phyloP scores from a whole-genome alignment of 352 stramenopile species.

The Globisporangium barbulae region DNA sequence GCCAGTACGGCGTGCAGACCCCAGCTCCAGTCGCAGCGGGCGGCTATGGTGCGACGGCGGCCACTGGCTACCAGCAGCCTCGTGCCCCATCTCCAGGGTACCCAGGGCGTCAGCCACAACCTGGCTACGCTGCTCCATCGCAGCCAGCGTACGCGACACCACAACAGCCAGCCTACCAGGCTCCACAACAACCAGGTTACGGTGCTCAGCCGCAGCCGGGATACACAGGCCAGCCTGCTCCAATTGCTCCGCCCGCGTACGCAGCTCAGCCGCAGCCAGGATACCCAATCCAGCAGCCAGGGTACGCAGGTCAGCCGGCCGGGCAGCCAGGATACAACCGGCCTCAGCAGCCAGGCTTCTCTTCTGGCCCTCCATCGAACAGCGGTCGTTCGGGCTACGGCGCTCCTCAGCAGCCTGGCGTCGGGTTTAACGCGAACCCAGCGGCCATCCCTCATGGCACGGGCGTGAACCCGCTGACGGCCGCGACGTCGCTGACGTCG shows the following conservation, averaged over 20 bases:
- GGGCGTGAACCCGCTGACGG: constrained; percentile 66
- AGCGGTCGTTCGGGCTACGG: constrained; percentile 25
- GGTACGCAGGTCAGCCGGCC: constrained; percentile 34
- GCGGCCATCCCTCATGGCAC: constrained; percentile 54
- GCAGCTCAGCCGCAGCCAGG: constrained; percentile 23
- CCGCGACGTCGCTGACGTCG: constrained; percentile 48
- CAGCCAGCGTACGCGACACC: constrained; percentile 14
- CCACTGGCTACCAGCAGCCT: constrained; percentile 38
- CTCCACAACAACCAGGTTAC: constrained; percentile 21
- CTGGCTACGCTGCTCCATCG: constrained; percentile 15
- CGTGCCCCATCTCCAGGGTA: constrained; percentile 40
- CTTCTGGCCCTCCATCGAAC: constrained; percentile 52
- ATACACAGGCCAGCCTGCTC: constrained; percentile 19
- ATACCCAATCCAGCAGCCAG: constrained; percentile 16
- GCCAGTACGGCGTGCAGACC: constrained; percentile 43
- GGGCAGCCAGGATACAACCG: constrained; percentile 32
- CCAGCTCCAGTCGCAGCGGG: constrained; percentile 29
- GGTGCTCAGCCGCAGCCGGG: constrained; percentile 24
- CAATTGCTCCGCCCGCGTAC: constrained; percentile 3
- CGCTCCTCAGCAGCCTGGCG: constrained; percentile 22
- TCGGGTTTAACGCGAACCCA: constrained; percentile 34
- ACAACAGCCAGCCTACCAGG: constrained; percentile 21
- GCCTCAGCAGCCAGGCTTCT: constrained; percentile 37
- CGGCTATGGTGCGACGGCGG: constrained; percentile 30
- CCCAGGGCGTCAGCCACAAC: constrained; percentile 24